Evolutionary conservation across 345 rosid genomes (phyloP), one percentile per base, ranked within the genome.

Genomic region (Boechera retrofracta): DNA sequence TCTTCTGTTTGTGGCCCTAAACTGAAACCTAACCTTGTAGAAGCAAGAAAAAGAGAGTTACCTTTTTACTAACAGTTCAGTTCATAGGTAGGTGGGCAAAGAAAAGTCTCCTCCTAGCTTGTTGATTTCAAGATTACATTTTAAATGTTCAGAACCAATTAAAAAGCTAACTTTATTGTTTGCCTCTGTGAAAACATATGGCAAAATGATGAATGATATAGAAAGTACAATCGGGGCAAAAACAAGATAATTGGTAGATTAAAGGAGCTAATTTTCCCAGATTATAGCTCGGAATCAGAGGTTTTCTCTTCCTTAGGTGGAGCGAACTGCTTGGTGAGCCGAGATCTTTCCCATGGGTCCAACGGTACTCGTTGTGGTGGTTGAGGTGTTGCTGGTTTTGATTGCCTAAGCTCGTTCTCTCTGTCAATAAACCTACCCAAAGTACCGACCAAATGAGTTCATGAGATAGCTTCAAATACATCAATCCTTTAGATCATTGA

Each of bases 311-410:
- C 98, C 77, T 91, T 94, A 24, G 91, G 90, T 5, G 68, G 79
- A 24, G 92, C 89, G 1, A 63, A 86, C 73, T 90, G 88, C 78
- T 38, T 84, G 67, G 77, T 71, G 39, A 92, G 95, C 59, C 75
- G 85, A 6, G 98, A 92, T 83, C 81, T 87, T 49, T 83, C 85
- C 97, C 95, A 94, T 1, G 97, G 97, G 81, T 94, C 95, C 69
- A 94, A 29, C 2, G 92, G 78, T 45, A 83, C 80, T 81, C 89
- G 85, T 49, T 80, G 90, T 28, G 87, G 90, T 36, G 84, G 88
- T 76, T 87, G 97, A 44, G 93, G 88, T 36, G 80, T 71, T 7
- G 95, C 86, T 28, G 93, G 93, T 77, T 89, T 94, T 13, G 96
- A 86, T 74, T 89, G 91, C 69, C 97, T 85, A 60, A 93, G 92